Evolutionary conservation across 1,284 basidiomycete genomes (phyloP).

Genomic region (Jaminaea rosea): DNA sequence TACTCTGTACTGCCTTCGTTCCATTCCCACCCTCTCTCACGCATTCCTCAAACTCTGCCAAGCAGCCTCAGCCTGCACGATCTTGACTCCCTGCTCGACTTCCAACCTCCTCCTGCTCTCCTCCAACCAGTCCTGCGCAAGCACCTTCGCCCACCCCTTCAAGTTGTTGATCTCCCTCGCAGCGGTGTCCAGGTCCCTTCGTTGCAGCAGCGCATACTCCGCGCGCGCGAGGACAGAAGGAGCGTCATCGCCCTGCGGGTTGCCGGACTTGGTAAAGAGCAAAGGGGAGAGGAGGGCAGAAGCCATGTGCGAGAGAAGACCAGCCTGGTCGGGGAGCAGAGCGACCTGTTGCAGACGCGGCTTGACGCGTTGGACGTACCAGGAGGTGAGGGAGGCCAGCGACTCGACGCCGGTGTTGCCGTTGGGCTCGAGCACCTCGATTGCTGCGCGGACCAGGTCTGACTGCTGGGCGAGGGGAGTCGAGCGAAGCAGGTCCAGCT

Average conservation of each 20-base stretch:
- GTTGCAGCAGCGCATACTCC: slow-evolving; percentile 70
- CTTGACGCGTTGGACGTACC: slow-evolving; percentile 77
- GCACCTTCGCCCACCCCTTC: slow-evolving; percentile 64
- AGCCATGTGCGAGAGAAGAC: slow-evolving; percentile 76
- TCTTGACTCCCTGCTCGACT: slow-evolving; percentile 59
- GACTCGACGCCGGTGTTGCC: slow-evolving; percentile 77
- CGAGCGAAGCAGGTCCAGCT: slow-evolving; percentile 71
- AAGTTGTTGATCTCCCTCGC: slow-evolving; percentile 85
- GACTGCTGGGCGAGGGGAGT: slow-evolving; percentile 56
- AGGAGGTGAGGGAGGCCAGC: slow-evolving; percentile 73
- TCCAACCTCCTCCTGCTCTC: slow-evolving; percentile 81
- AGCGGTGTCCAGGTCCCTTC: slow-evolving; percentile 86
- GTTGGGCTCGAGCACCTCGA: slow-evolving; percentile 53
- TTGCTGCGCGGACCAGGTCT: slow-evolving; percentile 45
- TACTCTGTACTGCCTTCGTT: too few relatives aligned
- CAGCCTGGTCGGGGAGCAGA: slow-evolving; percentile 77
- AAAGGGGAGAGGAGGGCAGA: slow-evolving; percentile 67
- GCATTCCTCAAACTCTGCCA: neutral
- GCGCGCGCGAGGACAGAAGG: slow-evolving; percentile 76
- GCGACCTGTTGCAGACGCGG: slow-evolving; percentile 79
- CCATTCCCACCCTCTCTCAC: too few relatives aligned
- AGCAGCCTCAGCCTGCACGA: neutral
- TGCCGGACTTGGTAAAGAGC: slow-evolving; percentile 65
- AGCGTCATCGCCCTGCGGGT: slow-evolving; percentile 68
- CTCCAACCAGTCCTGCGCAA: slow-evolving; percentile 82